phyloP scores from a whole-genome alignment of 805 yeast species.

The Grigorovia transvaalensis region DNA sequence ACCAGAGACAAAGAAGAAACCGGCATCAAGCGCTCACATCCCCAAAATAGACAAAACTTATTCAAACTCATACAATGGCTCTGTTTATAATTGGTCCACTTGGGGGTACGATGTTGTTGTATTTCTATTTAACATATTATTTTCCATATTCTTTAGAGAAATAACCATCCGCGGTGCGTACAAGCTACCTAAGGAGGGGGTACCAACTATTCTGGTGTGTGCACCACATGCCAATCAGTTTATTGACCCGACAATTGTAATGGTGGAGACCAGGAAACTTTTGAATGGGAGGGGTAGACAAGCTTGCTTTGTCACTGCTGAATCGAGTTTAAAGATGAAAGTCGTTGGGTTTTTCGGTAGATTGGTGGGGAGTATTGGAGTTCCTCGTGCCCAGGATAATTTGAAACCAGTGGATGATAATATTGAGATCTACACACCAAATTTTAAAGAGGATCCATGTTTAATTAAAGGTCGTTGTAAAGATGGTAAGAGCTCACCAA shows the following conservation, averaged over 20 bases:
- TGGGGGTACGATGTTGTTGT: conserved; percentile 25
- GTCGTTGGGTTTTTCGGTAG: conserved; percentile 70
- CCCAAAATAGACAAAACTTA: conserved; percentile 14
- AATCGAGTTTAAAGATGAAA: conserved; percentile 48
- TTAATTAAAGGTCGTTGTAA: conserved; percentile 45
- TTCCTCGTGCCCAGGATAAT: conserved; percentile 82
- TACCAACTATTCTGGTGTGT: conserved; percentile 63
- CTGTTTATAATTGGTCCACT: conserved; percentile 13
- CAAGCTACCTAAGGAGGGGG: conserved; percentile 22
- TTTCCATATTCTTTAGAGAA: conserved; percentile 54
- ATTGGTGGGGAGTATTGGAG: conserved; percentile 74
- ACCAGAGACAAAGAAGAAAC: neutral
- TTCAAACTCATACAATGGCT: conserved; percentile 21
- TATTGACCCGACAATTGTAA: conserved; percentile 67
- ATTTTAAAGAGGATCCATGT: conserved; percentile 36
- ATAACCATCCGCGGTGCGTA: conserved; percentile 56
- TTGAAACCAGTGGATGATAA: conserved; percentile 57
- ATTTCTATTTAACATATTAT: conserved; percentile 21
- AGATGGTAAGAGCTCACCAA: conserved; percentile 6
- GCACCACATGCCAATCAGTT: conserved; percentile 88
- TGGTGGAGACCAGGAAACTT: conserved; percentile 55
- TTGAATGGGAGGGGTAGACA: conserved; percentile 44
- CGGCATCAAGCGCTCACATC: conserved; percentile 16
- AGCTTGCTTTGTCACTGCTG: conserved; percentile 75
- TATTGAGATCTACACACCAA: conserved; percentile 42